Evolutionary conservation across 164 flowering plant species (phyloP).

Genomic region (Vitis rotundifolia): DNA sequence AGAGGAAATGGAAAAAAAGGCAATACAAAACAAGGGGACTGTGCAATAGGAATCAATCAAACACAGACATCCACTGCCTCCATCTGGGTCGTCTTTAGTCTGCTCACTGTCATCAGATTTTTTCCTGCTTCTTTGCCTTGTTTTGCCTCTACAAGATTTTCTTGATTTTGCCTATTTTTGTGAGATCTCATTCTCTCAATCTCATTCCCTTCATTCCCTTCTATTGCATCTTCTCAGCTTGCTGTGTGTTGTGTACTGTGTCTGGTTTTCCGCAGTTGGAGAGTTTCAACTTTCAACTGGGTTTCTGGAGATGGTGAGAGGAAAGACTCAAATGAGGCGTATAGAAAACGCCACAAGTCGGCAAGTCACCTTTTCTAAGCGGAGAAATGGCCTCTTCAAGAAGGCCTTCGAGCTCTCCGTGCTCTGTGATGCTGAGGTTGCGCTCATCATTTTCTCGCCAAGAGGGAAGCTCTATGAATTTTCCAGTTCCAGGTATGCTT

Average conservation of each 20-base stretch:
- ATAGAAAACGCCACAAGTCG: constrained; percentile 76
- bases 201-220: neutral
- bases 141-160: neutral
- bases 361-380: constrained; percentile 75
- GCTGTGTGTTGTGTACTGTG: neutral
- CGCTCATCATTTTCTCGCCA: constrained; percentile 63
- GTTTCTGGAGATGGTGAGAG: constrained; percentile 59
- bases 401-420: constrained; percentile 73
- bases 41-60: no score
- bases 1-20: neutral
- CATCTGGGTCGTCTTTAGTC: no score
- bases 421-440: constrained; percentile 70
- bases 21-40: no score
- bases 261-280: neutral
- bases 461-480: constrained; percentile 74
- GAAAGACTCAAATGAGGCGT: constrained; percentile 67
- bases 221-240: no score
- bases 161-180: constrained; percentile 1
- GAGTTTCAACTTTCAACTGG: neutral
- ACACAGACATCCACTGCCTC: no score
- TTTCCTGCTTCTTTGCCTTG: neutral
- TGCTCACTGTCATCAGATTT: no score
- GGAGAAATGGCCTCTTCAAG: constrained; percentile 67
- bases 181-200: neutral
- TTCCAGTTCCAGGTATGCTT: constrained; percentile 51